Base-by-base conservation (phyloP, 306 rosid species). In the Erythrophleum fordii region DNA sequence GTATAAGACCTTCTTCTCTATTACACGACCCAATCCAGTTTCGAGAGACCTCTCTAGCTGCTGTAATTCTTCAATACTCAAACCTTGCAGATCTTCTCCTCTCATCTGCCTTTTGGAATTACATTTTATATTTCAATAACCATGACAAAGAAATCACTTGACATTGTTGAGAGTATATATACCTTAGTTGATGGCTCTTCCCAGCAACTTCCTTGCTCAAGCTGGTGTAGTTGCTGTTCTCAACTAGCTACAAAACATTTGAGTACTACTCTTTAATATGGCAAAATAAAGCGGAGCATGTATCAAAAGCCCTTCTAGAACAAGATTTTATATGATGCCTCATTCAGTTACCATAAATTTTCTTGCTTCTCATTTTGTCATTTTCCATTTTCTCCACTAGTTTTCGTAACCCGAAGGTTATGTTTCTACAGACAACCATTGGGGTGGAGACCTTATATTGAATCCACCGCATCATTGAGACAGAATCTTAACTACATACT, bases 61-160 rank as follows among this genome's bases (percentile, higher is more conserved):
- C 70, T 87, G 97, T 41, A 95, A 86, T 75, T 95, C 91, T 71
- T 90, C 97, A 17, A 93, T 74, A 78, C 76, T 85, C 80, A 95
- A 51, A 34, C 89, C 92, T 66, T 90, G 96, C 46, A 95, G 93
- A 83, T 93, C 99, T 76, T 95, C 99, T 70, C 99, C 99, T 81
- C 97, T 95, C 89, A 95, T 83, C 84, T 90, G 98, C 93, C 99
- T 94, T 16, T 34, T 55, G 16, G 12, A 13, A 31, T 25, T 66
- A 26, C 34, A 29, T 16, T 14, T 76, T 11, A 55, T 12, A 69
- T 62, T 49, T 46, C 82, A 75, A 53, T 25, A 60, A 16, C 9
- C 28, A 72, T 31, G 17, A 29, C 7, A 59, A 52, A 28, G 11
- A 44, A 48, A 46, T 26, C 17, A 7, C 17, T 45, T 10, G 1